phyloP scores from a whole-genome alignment of 2,329 filamentous ascomycete genomes.

The Didymella keratinophila region DNA sequence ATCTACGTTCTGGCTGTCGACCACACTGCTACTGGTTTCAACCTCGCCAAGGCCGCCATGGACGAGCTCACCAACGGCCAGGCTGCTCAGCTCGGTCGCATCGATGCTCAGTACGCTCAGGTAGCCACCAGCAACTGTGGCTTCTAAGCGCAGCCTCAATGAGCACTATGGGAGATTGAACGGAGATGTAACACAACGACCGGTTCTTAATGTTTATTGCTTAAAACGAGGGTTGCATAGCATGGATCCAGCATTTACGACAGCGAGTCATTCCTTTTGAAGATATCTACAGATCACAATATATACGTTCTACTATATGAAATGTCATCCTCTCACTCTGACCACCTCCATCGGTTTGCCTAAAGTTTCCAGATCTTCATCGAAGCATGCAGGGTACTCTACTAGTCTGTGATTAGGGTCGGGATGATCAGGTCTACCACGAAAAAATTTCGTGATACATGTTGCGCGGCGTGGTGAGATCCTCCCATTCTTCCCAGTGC shows the following conservation, averaged over 20 bases:
- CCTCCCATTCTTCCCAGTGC: not conserved
- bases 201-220: constrained; percentile 21
- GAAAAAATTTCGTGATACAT: not conserved
- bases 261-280: constrained; percentile 21
- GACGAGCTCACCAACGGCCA: constrained; percentile 58
- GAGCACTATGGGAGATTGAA: not conserved
- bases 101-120: constrained; percentile 52
- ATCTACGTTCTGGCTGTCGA: constrained; percentile 62
- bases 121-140: constrained; percentile 50
- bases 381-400: not conserved
- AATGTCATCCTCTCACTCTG: not conserved
- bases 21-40: constrained; percentile 57
- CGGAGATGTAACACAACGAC: not conserved
- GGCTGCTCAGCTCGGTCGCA: constrained; percentile 55
- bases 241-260: constrained; percentile 14
- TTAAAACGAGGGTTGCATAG: constrained; percentile 11
- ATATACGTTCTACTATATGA: not conserved
- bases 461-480: not conserved
- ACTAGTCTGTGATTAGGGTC: not conserved
- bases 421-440: not conserved
- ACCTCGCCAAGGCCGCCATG: constrained; percentile 59
- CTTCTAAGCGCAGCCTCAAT: constrained; percentile 21
- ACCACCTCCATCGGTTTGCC: not conserved
- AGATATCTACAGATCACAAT: constrained; percentile 5
- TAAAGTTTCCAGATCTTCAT: not conserved